Evolutionary conservation across 192 early-diverging fungal species (phyloP), one percentile per base, ranked within the genome.

Genomic region (Coemansia sp.): DNA sequence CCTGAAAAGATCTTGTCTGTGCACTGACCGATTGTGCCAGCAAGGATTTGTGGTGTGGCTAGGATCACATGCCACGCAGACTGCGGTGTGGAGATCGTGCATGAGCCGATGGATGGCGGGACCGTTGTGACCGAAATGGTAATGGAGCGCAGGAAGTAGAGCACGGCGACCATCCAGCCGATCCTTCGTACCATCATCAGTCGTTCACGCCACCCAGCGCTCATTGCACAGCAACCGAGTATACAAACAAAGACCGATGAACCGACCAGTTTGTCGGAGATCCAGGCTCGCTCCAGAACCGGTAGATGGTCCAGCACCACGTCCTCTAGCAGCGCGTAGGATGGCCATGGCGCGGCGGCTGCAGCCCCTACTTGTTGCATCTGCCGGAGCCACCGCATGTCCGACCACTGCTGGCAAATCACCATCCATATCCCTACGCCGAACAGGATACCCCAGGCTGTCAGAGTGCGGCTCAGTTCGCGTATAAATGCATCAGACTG

Each of bases 1-100:
- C 86, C 86, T 3, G 84, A 86, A 36, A 83, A 87, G n/a, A 87
- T 82, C 65, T 84, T 84, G 73, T 87, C 83, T 4, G 84, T 83
- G 68, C 86, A 87, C 41, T 83, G 81, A 33, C 81, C 72, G 9
- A 71, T 70, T 7, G 68, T 57, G 2, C 83, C 83, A 7, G 81
- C 79, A 45, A 86, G 55, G 13, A 83, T 78, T 13, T 82, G 61
- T 0, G 82, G 70, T 19, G 79, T 72, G 27, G 80, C 76, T 37
- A 55, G 59, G 29, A 86, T 70, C 1, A 82, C 72, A 9, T 83
- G 64, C 65, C 73, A 73, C 10, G 65, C 67, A 9, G 70, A 64
- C 64, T 79, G 64, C n/a, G 84, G 61, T 4, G 52, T 36, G 15
- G 62, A 40, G 8, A 83, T 79, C 8, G 50, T 53, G 33, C 86